Conservation (phyloP, 768 basidiomycete species). For the Podaxis mareebaensis region DNA sequence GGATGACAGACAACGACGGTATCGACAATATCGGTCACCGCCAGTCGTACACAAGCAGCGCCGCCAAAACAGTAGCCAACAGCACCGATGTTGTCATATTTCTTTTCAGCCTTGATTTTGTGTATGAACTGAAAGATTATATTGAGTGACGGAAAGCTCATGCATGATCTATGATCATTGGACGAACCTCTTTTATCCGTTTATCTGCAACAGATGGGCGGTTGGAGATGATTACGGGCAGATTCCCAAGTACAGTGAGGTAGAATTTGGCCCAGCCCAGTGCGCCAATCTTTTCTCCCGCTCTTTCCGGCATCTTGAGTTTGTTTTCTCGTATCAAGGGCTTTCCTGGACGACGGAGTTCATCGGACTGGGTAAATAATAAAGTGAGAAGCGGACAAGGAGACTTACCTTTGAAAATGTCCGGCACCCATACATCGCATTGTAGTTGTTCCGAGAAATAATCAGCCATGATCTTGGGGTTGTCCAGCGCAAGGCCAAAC, state of each 20-base stretch:
- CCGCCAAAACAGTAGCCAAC: conserved; percentile 49
- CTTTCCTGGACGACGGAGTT: conserved; percentile 25
- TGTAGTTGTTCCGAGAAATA: conserved; percentile 44
- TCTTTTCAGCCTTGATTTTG: conserved; percentile 34
- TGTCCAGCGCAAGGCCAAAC: conserved; percentile 54
- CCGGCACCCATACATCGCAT: conserved; percentile 67
- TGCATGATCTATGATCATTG: background rate
- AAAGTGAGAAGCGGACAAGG: conserved; percentile 20
- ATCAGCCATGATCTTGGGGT: conserved; percentile 61
- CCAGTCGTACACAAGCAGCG: conserved; percentile 36
- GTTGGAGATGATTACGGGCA: conserved; percentile 33
- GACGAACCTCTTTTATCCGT: conserved; percentile 24
- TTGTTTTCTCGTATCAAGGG: conserved; percentile 29
- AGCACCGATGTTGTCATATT: conserved; percentile 41
- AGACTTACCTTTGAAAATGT: conserved; percentile 58
- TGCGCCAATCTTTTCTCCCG: conserved; percentile 33
- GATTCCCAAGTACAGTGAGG: conserved; percentile 24
- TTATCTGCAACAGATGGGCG: conserved; percentile 33
- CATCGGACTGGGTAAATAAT: background rate
- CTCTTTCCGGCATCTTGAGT: conserved; percentile 31
- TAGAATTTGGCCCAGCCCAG: conserved; percentile 30
- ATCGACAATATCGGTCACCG: conserved; percentile 34
- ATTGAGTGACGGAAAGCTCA: background rate
- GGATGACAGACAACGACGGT: conserved; percentile 46
- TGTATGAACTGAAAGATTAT: conserved; percentile 31